These are phyloP conservation scores for Fagopyrum esculentum DNA, from an alignment of 148 eudicot species.

Conservation along the genomic window DNA sequence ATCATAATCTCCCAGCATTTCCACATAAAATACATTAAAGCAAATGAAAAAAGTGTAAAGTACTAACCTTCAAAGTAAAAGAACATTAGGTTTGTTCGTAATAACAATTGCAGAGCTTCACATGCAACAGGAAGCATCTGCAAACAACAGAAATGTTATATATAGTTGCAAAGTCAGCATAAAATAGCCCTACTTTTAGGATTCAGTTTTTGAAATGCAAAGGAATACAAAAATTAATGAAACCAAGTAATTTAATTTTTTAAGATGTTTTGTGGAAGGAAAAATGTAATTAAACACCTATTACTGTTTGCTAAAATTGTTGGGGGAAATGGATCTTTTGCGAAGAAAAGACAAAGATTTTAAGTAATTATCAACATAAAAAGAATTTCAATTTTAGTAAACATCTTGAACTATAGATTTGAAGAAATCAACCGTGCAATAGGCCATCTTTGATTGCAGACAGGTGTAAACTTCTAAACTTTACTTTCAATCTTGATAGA, in stretches of 20 bases:
- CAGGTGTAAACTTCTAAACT: slow-evolving; percentile 40
- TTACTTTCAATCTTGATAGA: slow-evolving; percentile 50
- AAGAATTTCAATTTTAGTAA: background rate
- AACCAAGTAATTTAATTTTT: background rate
- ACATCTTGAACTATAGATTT: background rate
- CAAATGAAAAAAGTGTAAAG: background rate
- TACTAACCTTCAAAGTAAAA: slow-evolving; percentile 94
- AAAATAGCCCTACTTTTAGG: background rate
- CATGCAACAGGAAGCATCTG: slow-evolving; percentile 84
- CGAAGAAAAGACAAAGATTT: background rate
- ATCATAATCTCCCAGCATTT: slow-evolving; percentile 7
- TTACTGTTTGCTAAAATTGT: background rate
- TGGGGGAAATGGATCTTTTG: background rate
- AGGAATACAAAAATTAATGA: background rate
- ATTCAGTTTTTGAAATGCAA: background rate
- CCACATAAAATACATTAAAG: background rate
- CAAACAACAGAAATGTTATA: slow-evolving; percentile 10
- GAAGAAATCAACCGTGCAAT: slow-evolving; percentile 35
- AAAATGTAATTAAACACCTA: background rate
- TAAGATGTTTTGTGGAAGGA: background rate
- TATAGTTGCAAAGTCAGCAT: slow-evolving; percentile 2
- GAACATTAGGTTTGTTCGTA: slow-evolving; percentile 92
- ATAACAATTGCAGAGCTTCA: slow-evolving; percentile 65
- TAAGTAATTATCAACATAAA: background rate
- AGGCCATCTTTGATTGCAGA: slow-evolving; percentile 72